Evolutionary conservation across 495 filamentous ascomycete genomes (phyloP), one percentile per base, ranked within the genome.

Genomic region (Sporormia fimetaria): DNA sequence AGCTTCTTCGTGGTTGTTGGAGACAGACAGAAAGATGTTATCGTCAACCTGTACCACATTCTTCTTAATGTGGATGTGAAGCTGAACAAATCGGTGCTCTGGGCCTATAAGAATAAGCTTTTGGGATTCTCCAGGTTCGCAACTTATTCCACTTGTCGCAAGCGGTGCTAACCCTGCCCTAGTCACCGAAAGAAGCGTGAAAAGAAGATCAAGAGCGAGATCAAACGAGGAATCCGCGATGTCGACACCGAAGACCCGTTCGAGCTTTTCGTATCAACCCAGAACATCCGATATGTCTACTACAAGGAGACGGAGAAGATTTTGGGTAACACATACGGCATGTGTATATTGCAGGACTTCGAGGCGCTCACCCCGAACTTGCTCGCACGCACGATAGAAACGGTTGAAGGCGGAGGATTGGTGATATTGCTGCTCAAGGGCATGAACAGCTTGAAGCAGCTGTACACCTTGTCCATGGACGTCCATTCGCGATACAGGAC

Each of bases 221-320:
- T 99, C 65, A 96, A 93, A 66, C 76, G 86, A 45, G 92, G 92
- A 14, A 87, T 87, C 40, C 72, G 90, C 47, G 92, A 99, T 60
- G 74, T 82, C n/a, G 94, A 99, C 60, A 75, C 79, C 31, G 87
- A 95, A 55, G 92, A 96, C 55, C 83, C 92, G 0, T 99, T 99
- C 65, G 92, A 99, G 67, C 71, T 96, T 46, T 99, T 99, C 66
- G 80, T 99, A 58, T 87, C 84, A 14, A 75, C 94, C 40, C 82
- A 94, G 62, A 86, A 94, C 58, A 94, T 99, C 53, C 83, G 92
- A 51, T 99, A 96, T 74, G 83, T 88, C 26, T 99, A 94, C 71
- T 99, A 99, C 69, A 99, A 99, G 64, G 92, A 99, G 64, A 96
- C 92, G n/a, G 92, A 99, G 45, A 94, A 94, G 68, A 96, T 99